These are phyloP conservation scores for Pseudozyma tsukubaensis DNA, from an alignment of 1,284 basidiomycete genomes.

Conservation along the genomic window DNA sequence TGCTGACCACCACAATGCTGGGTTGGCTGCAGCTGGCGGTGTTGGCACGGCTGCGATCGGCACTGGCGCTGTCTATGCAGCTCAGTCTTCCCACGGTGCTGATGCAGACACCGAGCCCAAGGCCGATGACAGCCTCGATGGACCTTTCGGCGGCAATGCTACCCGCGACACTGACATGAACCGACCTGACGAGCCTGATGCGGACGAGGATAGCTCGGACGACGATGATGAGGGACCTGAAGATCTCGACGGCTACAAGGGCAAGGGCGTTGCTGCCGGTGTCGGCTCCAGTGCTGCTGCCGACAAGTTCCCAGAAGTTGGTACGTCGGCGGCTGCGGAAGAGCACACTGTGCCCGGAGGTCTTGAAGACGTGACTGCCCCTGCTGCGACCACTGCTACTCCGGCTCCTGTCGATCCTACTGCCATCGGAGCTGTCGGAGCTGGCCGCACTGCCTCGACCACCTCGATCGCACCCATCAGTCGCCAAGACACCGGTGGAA, in stretches of 20 bases:
- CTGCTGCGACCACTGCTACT: slow-evolving; percentile 5
- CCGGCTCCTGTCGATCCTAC: slow-evolving; percentile 38
- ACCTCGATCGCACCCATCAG: slow-evolving; percentile 47
- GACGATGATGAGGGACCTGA: slow-evolving; percentile 61
- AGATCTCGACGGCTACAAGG: slow-evolving; percentile 50
- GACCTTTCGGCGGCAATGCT: slow-evolving; percentile 24
- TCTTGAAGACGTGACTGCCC: slow-evolving; percentile 33
- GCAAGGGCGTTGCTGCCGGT: slow-evolving; percentile 13
- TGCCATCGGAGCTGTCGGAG: slow-evolving; percentile 35
- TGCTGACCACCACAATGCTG: slow-evolving; percentile 18
- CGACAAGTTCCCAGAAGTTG: slow-evolving; percentile 43
- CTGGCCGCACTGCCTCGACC: slow-evolving; percentile 29
- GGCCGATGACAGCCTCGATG: slow-evolving; percentile 27
- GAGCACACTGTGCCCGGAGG: slow-evolving; percentile 38
- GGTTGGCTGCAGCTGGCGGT: slow-evolving; percentile 21
- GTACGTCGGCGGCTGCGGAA: slow-evolving; percentile 14
- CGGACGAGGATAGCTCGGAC: slow-evolving; percentile 53
- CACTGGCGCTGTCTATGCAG: slow-evolving; percentile 17
- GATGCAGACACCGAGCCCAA: slow-evolving; percentile 1
- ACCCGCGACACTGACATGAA: slow-evolving; percentile 16
- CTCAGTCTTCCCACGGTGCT: slow-evolving; percentile 14
- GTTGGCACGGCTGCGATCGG: slow-evolving; percentile 20
- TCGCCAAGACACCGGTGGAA: slow-evolving; percentile 26
- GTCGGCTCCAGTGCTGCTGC: slow-evolving; percentile 22
- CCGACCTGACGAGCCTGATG: slow-evolving; percentile 51